Evolutionary conservation across 108 stramenopile genomes (phyloP).

Genomic region (Nitzschia putrida): DNA sequence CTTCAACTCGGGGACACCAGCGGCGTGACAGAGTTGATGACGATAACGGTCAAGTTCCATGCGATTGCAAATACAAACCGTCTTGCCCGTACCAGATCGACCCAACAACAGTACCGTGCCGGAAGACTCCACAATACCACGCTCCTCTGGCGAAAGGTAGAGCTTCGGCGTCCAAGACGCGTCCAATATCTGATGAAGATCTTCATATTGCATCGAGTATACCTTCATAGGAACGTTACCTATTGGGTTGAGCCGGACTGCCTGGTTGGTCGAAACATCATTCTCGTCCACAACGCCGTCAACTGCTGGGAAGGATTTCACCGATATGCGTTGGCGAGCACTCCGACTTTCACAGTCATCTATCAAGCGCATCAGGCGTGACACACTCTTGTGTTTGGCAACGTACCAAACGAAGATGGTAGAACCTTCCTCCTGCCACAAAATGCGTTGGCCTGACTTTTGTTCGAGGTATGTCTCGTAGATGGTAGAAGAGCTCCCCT

Average conservation of each 20-base stretch:
- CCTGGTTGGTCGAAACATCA: slow-evolving; percentile 7
- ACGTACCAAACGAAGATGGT: slow-evolving; percentile 31
- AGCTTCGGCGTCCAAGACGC: slow-evolving; percentile 46
- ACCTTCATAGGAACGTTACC: slow-evolving; percentile 54
- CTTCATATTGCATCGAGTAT: slow-evolving; percentile 31
- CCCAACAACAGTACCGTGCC: slow-evolving; percentile 60
- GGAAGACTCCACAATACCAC: slow-evolving; percentile 40
- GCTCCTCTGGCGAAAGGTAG: slow-evolving; percentile 52
- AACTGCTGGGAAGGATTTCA: not conserved
- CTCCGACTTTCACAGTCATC: slow-evolving; percentile 53
- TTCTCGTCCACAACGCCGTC: not conserved
- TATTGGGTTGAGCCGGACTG: slow-evolving; percentile 40
- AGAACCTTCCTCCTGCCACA: slow-evolving; percentile 45
- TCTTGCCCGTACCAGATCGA: slow-evolving; percentile 58
- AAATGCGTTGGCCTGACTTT: slow-evolving; percentile 50
- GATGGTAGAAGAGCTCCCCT: slow-evolving; percentile 41
- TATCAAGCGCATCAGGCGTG: slow-evolving; percentile 50
- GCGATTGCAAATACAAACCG: slow-evolving; percentile 51
- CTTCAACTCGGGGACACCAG: slow-evolving; percentile 24
- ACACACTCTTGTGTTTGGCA: slow-evolving; percentile 52
- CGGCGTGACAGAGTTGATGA: slow-evolving; percentile 1
- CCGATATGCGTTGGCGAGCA: slow-evolving; percentile 28
- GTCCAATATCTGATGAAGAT: slow-evolving; percentile 27
- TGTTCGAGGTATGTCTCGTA: slow-evolving; percentile 61
- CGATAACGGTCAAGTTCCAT: slow-evolving; percentile 48